phyloP scores from a whole-genome alignment of 805 yeast genomes.

The Cyberlindnera petersonii region DNA sequence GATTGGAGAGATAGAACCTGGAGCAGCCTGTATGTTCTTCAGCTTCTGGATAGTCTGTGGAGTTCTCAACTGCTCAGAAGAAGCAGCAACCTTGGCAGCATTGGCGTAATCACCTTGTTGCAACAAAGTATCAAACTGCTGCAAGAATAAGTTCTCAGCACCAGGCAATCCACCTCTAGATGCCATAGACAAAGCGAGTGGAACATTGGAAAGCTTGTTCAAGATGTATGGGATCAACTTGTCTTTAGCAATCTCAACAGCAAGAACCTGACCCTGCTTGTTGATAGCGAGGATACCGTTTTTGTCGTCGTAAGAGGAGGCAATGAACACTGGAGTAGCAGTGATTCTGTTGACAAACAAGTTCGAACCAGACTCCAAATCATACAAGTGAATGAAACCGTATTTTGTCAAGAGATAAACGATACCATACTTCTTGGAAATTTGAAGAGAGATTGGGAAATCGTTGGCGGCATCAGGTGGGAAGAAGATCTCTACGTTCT shows the following conservation, averaged over 20 bases:
- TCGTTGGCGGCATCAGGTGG: constrained; percentile 96
- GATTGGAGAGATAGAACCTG: constrained; percentile 93
- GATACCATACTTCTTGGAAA: constrained; percentile 82
- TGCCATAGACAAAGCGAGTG: constrained; percentile 82
- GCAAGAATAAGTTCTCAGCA: constrained; percentile 86
- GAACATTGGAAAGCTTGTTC: constrained; percentile 79
- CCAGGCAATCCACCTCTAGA: constrained; percentile 97
- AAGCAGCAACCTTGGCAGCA: constrained; percentile 97
- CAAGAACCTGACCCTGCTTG: constrained; percentile 90
- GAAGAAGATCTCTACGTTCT: constrained; percentile 88
- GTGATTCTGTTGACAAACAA: constrained; percentile 95
- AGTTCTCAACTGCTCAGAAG: constrained; percentile 88
- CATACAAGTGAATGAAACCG: constrained; percentile 95
- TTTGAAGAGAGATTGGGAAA: constrained; percentile 91
- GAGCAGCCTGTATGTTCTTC: constrained; percentile 85
- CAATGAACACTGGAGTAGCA: constrained; percentile 91
- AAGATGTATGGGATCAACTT: constrained; percentile 87
- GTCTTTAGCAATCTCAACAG: constrained; percentile 82
- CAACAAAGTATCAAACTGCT: constrained; percentile 85
- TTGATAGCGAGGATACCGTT: constrained; percentile 91
- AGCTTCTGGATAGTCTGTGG: constrained; percentile 91
- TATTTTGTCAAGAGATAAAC: constrained; percentile 88
- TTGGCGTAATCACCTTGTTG: constrained; percentile 81
- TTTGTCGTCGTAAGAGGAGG: constrained; percentile 63
- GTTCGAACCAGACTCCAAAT: constrained; percentile 86